Evolutionary conservation across 208 protist genomes (phyloP).

Genomic region (Acanthamoeba lenticulata): DNA sequence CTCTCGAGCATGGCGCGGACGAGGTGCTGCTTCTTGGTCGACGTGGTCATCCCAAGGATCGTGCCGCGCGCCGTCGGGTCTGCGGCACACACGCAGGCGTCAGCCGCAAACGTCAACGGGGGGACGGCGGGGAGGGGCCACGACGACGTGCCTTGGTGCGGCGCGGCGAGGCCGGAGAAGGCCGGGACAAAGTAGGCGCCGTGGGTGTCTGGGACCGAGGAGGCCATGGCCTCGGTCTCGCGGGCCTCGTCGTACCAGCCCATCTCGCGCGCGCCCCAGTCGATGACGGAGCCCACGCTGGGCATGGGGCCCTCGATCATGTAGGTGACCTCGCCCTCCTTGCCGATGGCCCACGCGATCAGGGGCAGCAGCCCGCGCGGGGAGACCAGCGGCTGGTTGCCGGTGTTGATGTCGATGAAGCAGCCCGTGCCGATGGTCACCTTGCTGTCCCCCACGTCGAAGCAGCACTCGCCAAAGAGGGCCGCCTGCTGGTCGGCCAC

Average conservation of each 20-base stretch:
- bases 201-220: constrained; percentile 62
- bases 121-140: neutral
- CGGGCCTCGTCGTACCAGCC: constrained; percentile 65
- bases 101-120: constrained; percentile 38
- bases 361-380: constrained; percentile 71
- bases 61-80: constrained; percentile 71
- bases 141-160: constrained; percentile 86
- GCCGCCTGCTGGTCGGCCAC: constrained; percentile 75
- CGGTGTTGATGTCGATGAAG: constrained; percentile 80
- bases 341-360: constrained; percentile 76
- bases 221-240: constrained; percentile 68
- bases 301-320: constrained; percentile 74
- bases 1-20: constrained; percentile 76
- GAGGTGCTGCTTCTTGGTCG: constrained; percentile 71
- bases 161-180: constrained; percentile 72
- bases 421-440: constrained; percentile 79
- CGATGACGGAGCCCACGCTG: constrained; percentile 57
- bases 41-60: constrained; percentile 75
- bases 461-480: constrained; percentile 81
- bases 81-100: constrained; percentile 47
- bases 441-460: constrained; percentile 75
- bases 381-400: constrained; percentile 50
- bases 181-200: constrained; percentile 76
- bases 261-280: constrained; percentile 68
- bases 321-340: constrained; percentile 70